Base-by-base conservation (phyloP, 441 rosid species). In the Flueggea neowawraea region DNA sequence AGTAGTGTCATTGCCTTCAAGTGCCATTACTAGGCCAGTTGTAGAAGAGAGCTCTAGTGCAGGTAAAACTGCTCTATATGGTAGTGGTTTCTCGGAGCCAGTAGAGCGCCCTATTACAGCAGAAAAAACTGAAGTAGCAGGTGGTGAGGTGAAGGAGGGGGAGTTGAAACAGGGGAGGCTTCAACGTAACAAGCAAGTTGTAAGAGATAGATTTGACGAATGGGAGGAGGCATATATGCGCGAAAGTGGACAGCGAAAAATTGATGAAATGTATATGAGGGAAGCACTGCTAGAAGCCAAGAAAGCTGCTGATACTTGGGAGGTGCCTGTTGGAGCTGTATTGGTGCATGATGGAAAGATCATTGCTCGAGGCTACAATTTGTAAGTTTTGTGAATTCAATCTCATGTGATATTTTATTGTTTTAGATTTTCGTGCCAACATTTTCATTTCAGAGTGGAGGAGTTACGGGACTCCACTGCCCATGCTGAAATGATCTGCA, bases 251-350 rank as follows among this genome's bases (percentile, higher is more conserved):
- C 96, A 81, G 78, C 81, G 76, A 36, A 84, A 75, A 74, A 58
- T 66, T 57, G 99, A 95, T 76, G 98, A 89, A 71, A 82, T 86
- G 74, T 95, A 86, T 79, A 91, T 95, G 99, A 86, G 84, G 74
- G 99, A 95, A 80, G 99, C 98, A 2, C 65, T 95, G 49, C 57
- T 81, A 64, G 99, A 95, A 85, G 97, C 98, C 69, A 84, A 86
- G 68, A 91, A 89, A 75, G 99, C 99, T 60, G 95, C 90, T 68
- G 96, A 95, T 79, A 69, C 80, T 16, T 95, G 99, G 99, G 99
- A 95, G 75, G 99, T 95, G 53, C 99, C 98, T 60, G 96, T 91
- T 16, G 97, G 99, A 54, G 98, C 98, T 51, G 96, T 95, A 52
- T 78, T 95, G 63, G 99, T 95, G 60, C 97, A 89, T 62, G 77